Evolutionary conservation across 2,329 filamentous ascomycete species (phyloP), one percentile per base, ranked within the genome.

Genomic region (Aspergillus sp.): DNA sequence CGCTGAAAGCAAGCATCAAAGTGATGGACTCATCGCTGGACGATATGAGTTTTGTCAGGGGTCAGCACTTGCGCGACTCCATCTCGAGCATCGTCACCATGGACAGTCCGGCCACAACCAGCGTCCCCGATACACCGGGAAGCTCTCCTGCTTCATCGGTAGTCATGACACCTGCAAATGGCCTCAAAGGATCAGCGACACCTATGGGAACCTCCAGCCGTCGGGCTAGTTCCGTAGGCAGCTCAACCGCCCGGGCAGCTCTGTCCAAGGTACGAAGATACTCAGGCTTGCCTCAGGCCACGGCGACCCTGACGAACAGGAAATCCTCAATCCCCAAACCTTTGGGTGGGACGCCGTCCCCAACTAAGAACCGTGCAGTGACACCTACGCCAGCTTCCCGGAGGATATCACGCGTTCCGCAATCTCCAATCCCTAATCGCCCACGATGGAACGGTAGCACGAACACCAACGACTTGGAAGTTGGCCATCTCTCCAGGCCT

Each of bases 71-170:
- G 39, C 81, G 91, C 37, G 91, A 97, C 64, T 96, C 91, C 0
- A 85, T 97, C 44, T 96, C 90, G 0, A 96, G 88, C 54, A 88
- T 96, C 66, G 74, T 95, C 4, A 94, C 88, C 2, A 87, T 87
- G 53, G 89, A 94, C 59, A 78, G 81, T 41, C 90, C 87, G 2
- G 79, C 83, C 2, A 69, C 79, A 7, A 83, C 77, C 49, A 91
- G 87, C 56, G 78, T 79, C 37, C 69, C 82, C 37, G 88, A 85
- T 30, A 88, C 85, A 0, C 85, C 85, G 0, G 81, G 83, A 37
- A 88, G 81, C 68, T 86, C 83, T 5, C 83, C 84, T 27, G 81
- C 83, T 27, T 85, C 82, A 11, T 86, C 82, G 13, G 71, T 19
- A 19, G 19, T 85, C 39, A 62, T 80, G 54, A 67, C 74, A 28